Base-by-base conservation (phyloP, 768 basidiomycete genomes). In the Calvatia gigantea region DNA sequence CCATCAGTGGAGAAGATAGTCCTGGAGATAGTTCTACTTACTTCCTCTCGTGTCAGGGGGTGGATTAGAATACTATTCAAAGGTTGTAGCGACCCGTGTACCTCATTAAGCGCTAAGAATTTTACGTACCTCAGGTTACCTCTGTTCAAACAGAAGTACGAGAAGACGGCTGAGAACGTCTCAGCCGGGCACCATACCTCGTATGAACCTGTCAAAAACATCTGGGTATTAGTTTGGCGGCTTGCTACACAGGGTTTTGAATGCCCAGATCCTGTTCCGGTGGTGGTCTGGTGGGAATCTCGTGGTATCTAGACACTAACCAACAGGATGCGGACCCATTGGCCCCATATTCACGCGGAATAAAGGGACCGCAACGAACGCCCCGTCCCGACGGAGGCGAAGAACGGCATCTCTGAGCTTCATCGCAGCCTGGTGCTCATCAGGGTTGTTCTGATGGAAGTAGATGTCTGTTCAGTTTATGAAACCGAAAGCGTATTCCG, bases 151-250 rank as follows among this genome's bases (percentile, higher is more conserved):
- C 79, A 83, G 14, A 91, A 74, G 58, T 89, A 91, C 8, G 88
- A 90, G 65, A 83, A 91, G n/a, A 91, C 84, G 0, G 85, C 76
- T 0, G 79, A 70, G 63, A 91, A 91, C 2, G 87, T 87, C 60
- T 89, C 85, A 0, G 81, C 75, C 1, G 89, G 89, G 23, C 78
- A 84, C 89, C 89, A 91, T 17, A 91, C 84, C 62, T 91, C 89
- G 62, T 89, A 91, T 0, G 88, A 90, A 3, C 89, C 89, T 89
- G 51, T 27, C 31, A 19, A 39, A 6, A 33, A 45, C 15, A 6
- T 49, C n/a, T 17, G 19, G 32, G 21, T 32, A 21, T 14, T 50
- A 33, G 19, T 2, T 42, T 15, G n/a, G 11, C 17, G 14, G 14
- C 6, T 37, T 37, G 14, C 12, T 15, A 12, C 38, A 6, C 9